A percentile compares a stretch with the other conserved stretches of the same genome.
These are phyloP conservation scores for Pyracantha coccinea DNA, from an alignment of 331 rosid genomes.

Conservation along the genomic window DNA sequence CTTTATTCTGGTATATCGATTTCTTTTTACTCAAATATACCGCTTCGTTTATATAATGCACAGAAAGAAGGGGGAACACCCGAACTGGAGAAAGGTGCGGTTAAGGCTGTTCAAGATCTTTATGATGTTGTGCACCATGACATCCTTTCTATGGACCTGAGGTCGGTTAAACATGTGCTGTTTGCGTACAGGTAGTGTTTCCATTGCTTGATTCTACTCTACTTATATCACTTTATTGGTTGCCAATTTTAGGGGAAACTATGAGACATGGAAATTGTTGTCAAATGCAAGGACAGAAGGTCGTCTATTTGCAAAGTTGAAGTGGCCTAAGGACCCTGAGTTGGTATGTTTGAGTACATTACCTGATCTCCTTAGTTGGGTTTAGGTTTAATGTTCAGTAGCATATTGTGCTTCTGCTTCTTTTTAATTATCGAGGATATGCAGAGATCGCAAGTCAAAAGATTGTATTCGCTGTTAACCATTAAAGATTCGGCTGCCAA, in stretches of 20 bases:
- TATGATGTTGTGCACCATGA: conserved; percentile 76
- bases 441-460: conserved; percentile 72
- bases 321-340: conserved; percentile 70
- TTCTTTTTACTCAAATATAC: not conserved
- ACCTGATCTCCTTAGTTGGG: not conserved
- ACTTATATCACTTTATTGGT: not conserved
- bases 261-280: conserved; percentile 64
- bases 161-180: conserved; percentile 34
- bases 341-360: conserved; percentile 40
- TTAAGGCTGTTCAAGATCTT: conserved; percentile 80
- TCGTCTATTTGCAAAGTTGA: conserved; percentile 65
- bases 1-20: not conserved
- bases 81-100: conserved; percentile 64
- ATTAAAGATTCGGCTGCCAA: conserved; percentile 89
- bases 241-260: conserved; percentile 46
- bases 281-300: conserved; percentile 69
- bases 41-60: not conserved
- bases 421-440: conserved; percentile 6
- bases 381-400: not conserved
- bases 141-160: conserved; percentile 54
- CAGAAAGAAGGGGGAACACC: conserved; percentile 65
- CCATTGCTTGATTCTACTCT: not conserved
- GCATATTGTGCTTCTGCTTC: not conserved
- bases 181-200: not conserved
- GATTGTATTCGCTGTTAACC: conserved; percentile 71